Evolutionary conservation across 495 filamentous ascomycete genomes (phyloP).

Genomic region (Xylaria longipes): DNA sequence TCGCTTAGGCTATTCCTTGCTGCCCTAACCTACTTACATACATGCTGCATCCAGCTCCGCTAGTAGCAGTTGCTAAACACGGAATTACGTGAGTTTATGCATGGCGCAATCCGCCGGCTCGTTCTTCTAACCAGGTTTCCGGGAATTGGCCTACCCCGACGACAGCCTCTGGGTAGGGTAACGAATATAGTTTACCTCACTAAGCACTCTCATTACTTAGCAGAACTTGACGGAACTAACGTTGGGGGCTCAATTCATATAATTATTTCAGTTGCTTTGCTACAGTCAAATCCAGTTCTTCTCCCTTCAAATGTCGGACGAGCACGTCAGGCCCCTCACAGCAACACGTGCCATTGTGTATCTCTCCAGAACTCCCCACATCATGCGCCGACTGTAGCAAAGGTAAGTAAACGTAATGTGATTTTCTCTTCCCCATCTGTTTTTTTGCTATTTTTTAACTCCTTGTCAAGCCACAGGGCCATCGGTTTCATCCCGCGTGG

Average conservation of each 20-base stretch:
- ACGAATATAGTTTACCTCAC: background rate
- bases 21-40: conserved; percentile 5
- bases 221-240: conserved; percentile 9
- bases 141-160: background rate
- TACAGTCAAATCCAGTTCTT: background rate
- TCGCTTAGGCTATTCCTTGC: conserved; percentile 10
- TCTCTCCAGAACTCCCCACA: conserved; percentile 1
- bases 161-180: background rate
- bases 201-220: background rate
- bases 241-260: conserved; percentile 20
- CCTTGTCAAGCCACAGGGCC: background rate
- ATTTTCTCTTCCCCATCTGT: conserved; percentile 6
- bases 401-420: conserved; percentile 22
- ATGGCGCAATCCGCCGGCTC: background rate
- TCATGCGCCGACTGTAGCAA: conserved; percentile 17
- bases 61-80: background rate
- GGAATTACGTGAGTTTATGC: background rate
- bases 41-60: background rate
- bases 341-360: background rate
- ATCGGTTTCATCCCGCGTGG: conserved; percentile 3
- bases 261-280: conserved; percentile 20
- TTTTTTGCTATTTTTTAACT: conserved; percentile 3
- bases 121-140: conserved; percentile 17
- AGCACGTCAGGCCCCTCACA: background rate
- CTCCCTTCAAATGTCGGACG: background rate